These are phyloP conservation scores for Candida smagusa DNA, from an alignment of 1,139 yeast genomes.

Conservation along the genomic window DNA sequence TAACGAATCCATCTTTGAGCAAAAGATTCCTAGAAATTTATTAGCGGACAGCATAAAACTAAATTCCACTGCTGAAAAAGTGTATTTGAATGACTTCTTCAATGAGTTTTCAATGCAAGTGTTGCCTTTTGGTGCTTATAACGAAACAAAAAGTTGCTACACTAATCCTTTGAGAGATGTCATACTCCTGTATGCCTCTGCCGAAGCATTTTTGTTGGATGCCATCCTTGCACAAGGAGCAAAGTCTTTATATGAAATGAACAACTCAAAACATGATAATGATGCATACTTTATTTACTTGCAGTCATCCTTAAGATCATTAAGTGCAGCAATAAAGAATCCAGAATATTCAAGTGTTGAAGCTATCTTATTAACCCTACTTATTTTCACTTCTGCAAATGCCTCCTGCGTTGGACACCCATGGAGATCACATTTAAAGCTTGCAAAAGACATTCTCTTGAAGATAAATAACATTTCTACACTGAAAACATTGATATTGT, in stretches of 20 bases:
- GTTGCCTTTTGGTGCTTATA: constrained; percentile 61
- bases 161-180: constrained; percentile 66
- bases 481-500: constrained; percentile 50
- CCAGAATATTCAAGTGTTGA: constrained; percentile 53
- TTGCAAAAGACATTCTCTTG: constrained; percentile 66
- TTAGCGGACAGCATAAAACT: constrained; percentile 37
- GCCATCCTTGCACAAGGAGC: constrained; percentile 78
- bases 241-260: constrained; percentile 45
- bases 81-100: constrained; percentile 56
- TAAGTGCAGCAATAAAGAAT: constrained; percentile 46
- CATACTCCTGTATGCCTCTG: constrained; percentile 54
- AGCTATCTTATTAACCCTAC: constrained; percentile 63
- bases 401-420: constrained; percentile 61
- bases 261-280: constrained; percentile 51
- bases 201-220: constrained; percentile 60
- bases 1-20: background rate
- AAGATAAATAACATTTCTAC: constrained; percentile 33
- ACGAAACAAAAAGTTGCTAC: constrained; percentile 24
- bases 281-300: constrained; percentile 62
- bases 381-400: constrained; percentile 65
- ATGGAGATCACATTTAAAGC: constrained; percentile 76
- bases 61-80: constrained; percentile 37
- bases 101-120: constrained; percentile 56
- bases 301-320: constrained; percentile 55
- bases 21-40: constrained; percentile 25